Percentiles rank a stretch among this genome's conserved stretches.
These are phyloP conservation scores for Blastocystis sp. DNA, from an alignment of 352 stramenopile species.

Conservation along the genomic window DNA sequence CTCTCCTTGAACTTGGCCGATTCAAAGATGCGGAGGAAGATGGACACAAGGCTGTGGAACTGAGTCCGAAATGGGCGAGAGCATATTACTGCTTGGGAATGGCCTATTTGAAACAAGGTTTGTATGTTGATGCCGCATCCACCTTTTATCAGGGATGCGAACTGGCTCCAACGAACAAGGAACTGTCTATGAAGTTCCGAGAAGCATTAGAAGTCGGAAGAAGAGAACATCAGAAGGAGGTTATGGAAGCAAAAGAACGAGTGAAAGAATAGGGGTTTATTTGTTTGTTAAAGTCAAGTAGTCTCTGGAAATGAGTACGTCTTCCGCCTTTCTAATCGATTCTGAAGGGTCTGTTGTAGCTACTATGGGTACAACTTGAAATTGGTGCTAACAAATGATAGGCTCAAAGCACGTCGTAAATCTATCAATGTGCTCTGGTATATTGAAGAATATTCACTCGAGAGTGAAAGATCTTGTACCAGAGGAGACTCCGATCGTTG, in stretches of 20 bases:
- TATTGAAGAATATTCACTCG: slow-evolving; percentile 27
- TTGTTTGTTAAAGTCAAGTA: slow-evolving; percentile 22
- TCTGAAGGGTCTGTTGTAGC: slow-evolving; percentile 17
- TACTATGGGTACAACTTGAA: neutral
- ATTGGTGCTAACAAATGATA: neutral
- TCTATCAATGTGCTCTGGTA: neutral
- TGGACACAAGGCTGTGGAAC: slow-evolving; percentile 15
- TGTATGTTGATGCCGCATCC: slow-evolving; percentile 48
- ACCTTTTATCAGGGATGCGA: slow-evolving; percentile 49
- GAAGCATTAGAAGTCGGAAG: slow-evolving; percentile 31
- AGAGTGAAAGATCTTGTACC: neutral
- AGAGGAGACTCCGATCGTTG: neutral
- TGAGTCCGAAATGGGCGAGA: slow-evolving; percentile 59
- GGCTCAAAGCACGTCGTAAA: neutral
- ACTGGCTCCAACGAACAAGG: slow-evolving; percentile 56
- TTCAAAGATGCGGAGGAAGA: slow-evolving; percentile 35
- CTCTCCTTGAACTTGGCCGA: slow-evolving; percentile 7
- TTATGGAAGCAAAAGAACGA: slow-evolving; percentile 1
- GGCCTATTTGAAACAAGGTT: slow-evolving; percentile 39
- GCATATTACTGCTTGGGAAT: slow-evolving; percentile 35
- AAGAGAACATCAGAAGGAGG: slow-evolving; percentile 9
- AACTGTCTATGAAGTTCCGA: slow-evolving; percentile 56
- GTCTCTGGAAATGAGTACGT: neutral
- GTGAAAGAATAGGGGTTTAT: neutral
- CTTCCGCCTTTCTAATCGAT: slow-evolving; percentile 33